Percentiles rank a stretch among this genome's conserved stretches.
Conservation (phyloP, 2,329 filamentous ascomycete species). For the Alternaria arborescens region DNA sequence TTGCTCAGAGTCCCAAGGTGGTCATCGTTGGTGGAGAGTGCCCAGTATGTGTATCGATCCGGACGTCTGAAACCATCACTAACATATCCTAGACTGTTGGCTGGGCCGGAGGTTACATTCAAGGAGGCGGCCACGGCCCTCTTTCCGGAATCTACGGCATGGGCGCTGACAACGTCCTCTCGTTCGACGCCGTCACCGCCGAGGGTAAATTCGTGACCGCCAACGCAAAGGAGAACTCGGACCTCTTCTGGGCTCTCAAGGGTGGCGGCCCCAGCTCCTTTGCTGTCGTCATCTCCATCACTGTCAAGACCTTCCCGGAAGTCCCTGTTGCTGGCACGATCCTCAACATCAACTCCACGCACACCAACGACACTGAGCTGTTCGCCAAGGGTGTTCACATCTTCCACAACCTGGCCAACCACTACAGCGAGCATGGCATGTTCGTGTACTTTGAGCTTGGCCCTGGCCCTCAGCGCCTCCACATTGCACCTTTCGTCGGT, state of each 20-base stretch:
- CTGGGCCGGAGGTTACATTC: conserved; percentile 54
- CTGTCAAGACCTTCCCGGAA: conserved; percentile 47
- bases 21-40: conserved; percentile 51
- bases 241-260: conserved; percentile 51
- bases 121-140: conserved; percentile 56
- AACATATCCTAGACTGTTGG: conserved; percentile 43
- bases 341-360: conserved; percentile 48
- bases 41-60: conserved; percentile 29
- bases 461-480: conserved; percentile 36
- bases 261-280: conserved; percentile 46
- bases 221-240: conserved; percentile 45
- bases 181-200: conserved; percentile 51
- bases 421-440: conserved; percentile 44
- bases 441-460: conserved; percentile 49
- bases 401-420: conserved; percentile 48
- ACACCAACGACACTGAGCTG: conserved; percentile 42
- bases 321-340: conserved; percentile 44
- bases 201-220: conserved; percentile 45
- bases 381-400: conserved; percentile 42
- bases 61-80: not conserved
- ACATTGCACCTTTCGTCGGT: conserved; percentile 45
- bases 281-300: conserved; percentile 43
- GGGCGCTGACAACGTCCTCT: conserved; percentile 50
- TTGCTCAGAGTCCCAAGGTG: conserved; percentile 40
- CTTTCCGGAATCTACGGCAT: conserved; percentile 50